Percentiles rank a stretch among this genome's conserved stretches.
phyloP scores from a whole-genome alignment of 768 basidiomycete genomes.

The Austroboletus festivus region DNA sequence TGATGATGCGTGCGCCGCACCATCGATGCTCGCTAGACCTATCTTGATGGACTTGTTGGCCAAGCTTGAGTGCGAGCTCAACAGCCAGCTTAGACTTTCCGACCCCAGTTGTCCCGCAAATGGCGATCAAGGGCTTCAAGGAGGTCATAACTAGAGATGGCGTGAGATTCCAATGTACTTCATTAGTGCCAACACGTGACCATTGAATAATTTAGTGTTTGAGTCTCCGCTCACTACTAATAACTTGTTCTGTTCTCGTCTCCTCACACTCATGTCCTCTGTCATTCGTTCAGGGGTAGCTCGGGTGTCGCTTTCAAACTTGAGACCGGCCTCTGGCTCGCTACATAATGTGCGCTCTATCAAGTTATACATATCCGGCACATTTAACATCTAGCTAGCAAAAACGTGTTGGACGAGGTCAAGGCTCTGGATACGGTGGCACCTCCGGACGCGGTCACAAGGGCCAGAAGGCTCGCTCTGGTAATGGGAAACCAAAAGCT shows the following conservation, averaged over 20 bases:
- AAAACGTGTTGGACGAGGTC: slow-evolving; percentile 94
- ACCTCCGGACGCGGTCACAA: slow-evolving; percentile 94
- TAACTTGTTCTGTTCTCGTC: background rate
- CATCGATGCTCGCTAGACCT: slow-evolving; percentile 35
- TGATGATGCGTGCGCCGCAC: slow-evolving; percentile 75
- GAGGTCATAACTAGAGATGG: slow-evolving; percentile 24
- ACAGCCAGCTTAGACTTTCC: slow-evolving; percentile 94
- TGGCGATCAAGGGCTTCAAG: slow-evolving; percentile 67
- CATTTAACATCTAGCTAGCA: slow-evolving; percentile 46
- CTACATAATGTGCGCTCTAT: slow-evolving; percentile 53
- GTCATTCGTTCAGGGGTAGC: slow-evolving; percentile 29
- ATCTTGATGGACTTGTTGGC: slow-evolving; percentile 27
- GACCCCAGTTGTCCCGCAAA: slow-evolving; percentile 93
- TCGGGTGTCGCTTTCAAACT: slow-evolving; percentile 64
- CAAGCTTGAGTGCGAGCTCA: slow-evolving; percentile 69
- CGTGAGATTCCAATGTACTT: background rate
- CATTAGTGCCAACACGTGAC: background rate
- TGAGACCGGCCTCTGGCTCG: slow-evolving; percentile 68
- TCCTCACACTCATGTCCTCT: slow-evolving; percentile 32
- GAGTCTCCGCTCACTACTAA: too few relatives aligned
- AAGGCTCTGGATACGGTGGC: slow-evolving; percentile 86
- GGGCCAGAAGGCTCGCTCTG: slow-evolving; percentile 91
- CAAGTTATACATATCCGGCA: background rate
- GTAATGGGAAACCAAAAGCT: slow-evolving; percentile 73
- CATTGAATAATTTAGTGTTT: too few relatives aligned